Evolutionary conservation across 202 grass and related monocot species (phyloP).

Genomic region (Eragrostis tef): DNA sequence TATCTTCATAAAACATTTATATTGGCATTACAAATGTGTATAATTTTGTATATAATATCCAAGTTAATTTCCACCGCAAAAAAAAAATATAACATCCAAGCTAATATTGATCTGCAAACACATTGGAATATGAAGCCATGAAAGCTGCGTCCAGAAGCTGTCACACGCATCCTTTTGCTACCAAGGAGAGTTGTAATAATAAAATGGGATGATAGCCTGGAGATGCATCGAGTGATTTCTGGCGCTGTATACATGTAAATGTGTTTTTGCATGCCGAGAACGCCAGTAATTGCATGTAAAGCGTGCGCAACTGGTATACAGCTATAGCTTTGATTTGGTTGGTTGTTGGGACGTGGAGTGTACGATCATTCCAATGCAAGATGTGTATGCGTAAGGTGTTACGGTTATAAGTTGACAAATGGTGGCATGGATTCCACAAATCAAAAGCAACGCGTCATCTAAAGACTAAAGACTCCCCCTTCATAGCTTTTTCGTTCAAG

Average conservation of each 20-base stretch:
- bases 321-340: slow-evolving; percentile 3
- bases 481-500: neutral
- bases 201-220: neutral
- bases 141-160: neutral
- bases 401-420: slow-evolving; percentile 7
- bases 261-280: neutral
- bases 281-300: neutral
- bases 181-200: neutral
- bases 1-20: neutral
- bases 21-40: no score
- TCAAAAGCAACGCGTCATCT: slow-evolving; percentile 25
- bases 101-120: no score
- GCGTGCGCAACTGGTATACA: neutral
- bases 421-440: neutral
- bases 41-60: no score
- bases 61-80: no score
- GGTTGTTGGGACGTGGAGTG: slow-evolving; percentile 10
- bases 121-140: neutral
- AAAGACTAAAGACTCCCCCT: neutral
- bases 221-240: neutral
- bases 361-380: slow-evolving; percentile 33
- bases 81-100: no score
- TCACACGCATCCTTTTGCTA: neutral
- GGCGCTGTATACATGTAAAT: no score
- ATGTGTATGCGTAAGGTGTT: neutral